Base-by-base conservation (phyloP, 2,329 filamentous ascomycete species). In the Penicillium sp. region DNA sequence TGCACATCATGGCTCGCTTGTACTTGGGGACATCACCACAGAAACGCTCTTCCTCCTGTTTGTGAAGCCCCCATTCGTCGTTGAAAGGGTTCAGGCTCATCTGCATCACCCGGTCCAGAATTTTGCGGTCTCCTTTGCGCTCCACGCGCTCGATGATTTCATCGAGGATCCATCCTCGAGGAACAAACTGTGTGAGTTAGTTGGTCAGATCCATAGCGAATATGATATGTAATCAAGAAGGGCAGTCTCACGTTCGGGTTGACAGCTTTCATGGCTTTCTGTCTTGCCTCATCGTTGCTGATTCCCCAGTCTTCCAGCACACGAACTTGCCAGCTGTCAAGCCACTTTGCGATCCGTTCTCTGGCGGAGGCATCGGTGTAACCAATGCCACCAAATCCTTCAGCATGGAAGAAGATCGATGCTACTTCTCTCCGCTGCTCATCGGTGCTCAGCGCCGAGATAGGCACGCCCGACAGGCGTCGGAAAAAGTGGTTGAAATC, bases 401-500 rank as follows among this genome's bases (percentile, higher is more conserved):
- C 89, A 5, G 79, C 76, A 67, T 94, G 88, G 77, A 96, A 95
- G 74, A 99, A 96, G 0, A 84, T 70, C 0, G 79, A 79, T 0
- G 92, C 89, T 8, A 79, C 76, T n/a, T 85, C 78, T 56, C 81
- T 81, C 47, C 90, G 78, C 44, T 79, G 75, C 18, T 86, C 81
- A 24, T 86, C 81, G 0, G 84, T 87, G 26, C 82, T 80, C 6
- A 96, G 67, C 4, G 89, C 82, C 0, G 73, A 72, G 1, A 90
- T 56, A 29, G 75, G 81, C 16, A 96, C 66, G 18, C 75, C 73
- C 47, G 87, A 87, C 0, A 99, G 78, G 8, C 87, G 83, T 36
- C 95, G 83, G 80, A 97, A 97, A 69, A 95, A 94, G 65, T 95
- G 89, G 67, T 95, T 90, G 72, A 96, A 99, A 70, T 99, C 94